Evolutionary conservation across 768 basidiomycete species (phyloP), one percentile per base, ranked within the genome.

Genomic region (Russula ochroleuca): DNA sequence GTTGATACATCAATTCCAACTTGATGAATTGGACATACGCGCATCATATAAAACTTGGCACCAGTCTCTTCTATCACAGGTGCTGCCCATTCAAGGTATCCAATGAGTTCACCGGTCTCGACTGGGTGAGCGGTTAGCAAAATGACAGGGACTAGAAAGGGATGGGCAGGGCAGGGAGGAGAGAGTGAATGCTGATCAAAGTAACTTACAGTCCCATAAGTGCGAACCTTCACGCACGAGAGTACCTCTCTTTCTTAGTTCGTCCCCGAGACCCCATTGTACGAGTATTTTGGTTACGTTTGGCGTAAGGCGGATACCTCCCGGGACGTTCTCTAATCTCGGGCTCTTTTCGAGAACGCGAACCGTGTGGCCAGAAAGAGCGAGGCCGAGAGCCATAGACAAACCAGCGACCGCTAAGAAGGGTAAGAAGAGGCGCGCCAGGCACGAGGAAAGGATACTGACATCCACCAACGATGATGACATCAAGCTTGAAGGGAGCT

Each of bases 391-490:
- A 4, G 67, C 67, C 25, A 66, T 57, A 19, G 67, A 55, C 23
- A 68, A 50, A 15, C 67, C 67, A 23, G 65, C 51, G 40, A 67
- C 43, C 23, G 65, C 67, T 68, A 56, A 38, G 17, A 13, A 33
- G 37, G 38, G 10, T 25, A 50, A 59, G 49, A 23, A 14, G 41
- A 40, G 6, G 41, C 7, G 19, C 5, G 25, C 33, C 21, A 53
- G 28, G 21, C 21, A 48, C 15, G 35, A 51, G 21, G 35, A 2
- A 59, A 17, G 35, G 2, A 33, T 5, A 57, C 67, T 13, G 11
- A 63, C 67, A 48, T n/a, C 61, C 67, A 47, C 67, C 67, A n/a
- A 68, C 67, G 40, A 68, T 48, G 19, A 68, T 62, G 19, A 68
- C 43, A 35, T 68, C 65, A 14, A 67, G 25, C 23, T 47, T 38